Base-by-base conservation (phyloP, 495 filamentous ascomycete species). In the Tetracladium marchalianum region DNA sequence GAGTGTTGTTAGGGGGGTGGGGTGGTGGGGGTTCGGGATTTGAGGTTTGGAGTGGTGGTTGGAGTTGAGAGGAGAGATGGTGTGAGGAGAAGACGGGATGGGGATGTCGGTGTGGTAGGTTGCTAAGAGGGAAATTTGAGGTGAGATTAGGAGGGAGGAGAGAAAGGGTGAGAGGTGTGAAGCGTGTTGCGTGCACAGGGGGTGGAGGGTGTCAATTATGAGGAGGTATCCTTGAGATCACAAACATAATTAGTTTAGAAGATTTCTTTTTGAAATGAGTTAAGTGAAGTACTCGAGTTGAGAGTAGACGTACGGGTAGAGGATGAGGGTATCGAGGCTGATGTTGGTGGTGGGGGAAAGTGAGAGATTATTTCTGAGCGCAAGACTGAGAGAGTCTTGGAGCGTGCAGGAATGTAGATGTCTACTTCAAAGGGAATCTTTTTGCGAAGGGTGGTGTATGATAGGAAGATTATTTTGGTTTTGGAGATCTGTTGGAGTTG, bases 81-180 rank as follows among this genome's bases (percentile, higher is more conserved):
- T n/a, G n/a, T n/a, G 57, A 52, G 41, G 43, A 31, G 35, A 45
- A 3, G 53, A 51, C 9, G 56, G 57, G 17, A 61, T 46, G 9
- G 78, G 79, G 35, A 84, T 67, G 59, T 88, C 84, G 13, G 65
- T 55, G 65, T 90, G 85, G 65, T 85, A 87, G 45, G 78, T 69
- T 7, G 70, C 75, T 2, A 86, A 59, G 38, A 85, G 65, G 5
- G 76, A 73, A 37, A 69, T 67, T 4, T 64, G 55, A 10, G 77
- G 73, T 18, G 64, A 60, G 35, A 49, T 33, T 53, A 85, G 67
- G 44, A 82, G 63, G 44, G 63, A 65, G 49, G 67, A 70, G 53
- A 75, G 76, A 60, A 75, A 80, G 44, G 65, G 51, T 39, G 68
- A 70, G 48, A 85, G 63, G 57, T 61, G 58, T 42, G 54, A 48